Evolutionary conservation across 805 yeast genomes (phyloP), one percentile per base, ranked within the genome.

Genomic region (Lachancea lanzarotensis): DNA sequence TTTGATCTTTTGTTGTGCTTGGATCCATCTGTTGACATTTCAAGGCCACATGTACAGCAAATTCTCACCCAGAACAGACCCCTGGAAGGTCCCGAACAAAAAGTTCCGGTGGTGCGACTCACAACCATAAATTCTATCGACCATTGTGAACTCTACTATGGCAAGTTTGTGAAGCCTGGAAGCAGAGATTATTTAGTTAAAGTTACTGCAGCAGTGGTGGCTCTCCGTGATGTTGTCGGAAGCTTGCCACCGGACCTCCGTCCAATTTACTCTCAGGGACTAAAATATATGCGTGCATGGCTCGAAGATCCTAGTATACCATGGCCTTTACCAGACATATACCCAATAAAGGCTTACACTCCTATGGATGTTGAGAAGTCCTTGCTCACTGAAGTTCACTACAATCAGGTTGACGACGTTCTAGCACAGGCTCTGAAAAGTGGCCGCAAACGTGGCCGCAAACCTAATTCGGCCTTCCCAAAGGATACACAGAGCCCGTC

Each of bases 311-410:
- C 64, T 3, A 46, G 52, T 15, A 48, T 62, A 19, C 69, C 75
- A 6, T 89, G 95, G 95, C 91, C 90, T 3, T 66, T 89, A 35
- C 93, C 95, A 0, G 86, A 83, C 38, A 67, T 85, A 49, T 75
- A 87, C 2, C 59, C 70, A 2, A 77, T 88, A 4, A 79, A 82
- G 2, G 70, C 71, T 34, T 88, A 78, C 55, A 74, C 75, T 3
- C 73, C 90, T 1, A 68, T 70, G 50, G 96, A 89, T 60, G 95
- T 89, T 17, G 96, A 89, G 57, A 74, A 76, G 54, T 82, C 93
- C 0, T 63, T 85, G 45, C 64, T 84, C 40, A 81, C 87, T 1
- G 95, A 85, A 57, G 91, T 84, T 2, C 78, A 74, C 43, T 83
- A 77, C 59, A 81, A 56, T 30, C 69, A 63, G 45, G 53, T 53